phyloP scores from a whole-genome alignment of 2,329 filamentous ascomycete genomes.

The Sporothrix humicola region DNA sequence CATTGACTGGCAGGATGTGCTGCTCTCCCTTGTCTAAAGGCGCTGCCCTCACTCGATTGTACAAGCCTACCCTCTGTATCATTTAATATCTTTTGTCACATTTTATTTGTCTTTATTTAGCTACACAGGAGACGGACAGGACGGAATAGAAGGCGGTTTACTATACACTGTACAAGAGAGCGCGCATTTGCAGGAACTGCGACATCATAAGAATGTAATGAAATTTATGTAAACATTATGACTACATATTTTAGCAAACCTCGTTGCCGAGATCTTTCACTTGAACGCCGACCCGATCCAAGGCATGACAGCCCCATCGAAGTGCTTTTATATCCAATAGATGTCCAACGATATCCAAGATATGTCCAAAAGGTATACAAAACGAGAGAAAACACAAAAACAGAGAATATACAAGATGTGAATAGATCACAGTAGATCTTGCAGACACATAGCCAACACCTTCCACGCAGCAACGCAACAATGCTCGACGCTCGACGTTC shows the following conservation, averaged over 20 bases:
- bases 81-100: constrained; percentile 15
- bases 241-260: background rate
- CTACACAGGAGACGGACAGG: background rate
- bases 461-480: background rate
- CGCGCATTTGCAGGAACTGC: too few relatives aligned
- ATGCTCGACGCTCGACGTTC: too few relatives aligned
- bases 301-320: background rate
- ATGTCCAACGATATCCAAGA: constrained; percentile 20
- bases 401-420: background rate
- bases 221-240: background rate
- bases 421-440: background rate
- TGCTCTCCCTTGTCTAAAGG: background rate
- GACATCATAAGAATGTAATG: background rate
- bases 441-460: background rate
- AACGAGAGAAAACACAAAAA: background rate
- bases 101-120: constrained; percentile 23
- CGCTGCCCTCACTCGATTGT: background rate
- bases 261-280: background rate
- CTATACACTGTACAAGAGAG: background rate
- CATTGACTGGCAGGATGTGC: background rate
- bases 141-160: constrained; percentile 5
- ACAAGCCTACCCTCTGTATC: constrained; percentile 20
- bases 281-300: background rate
- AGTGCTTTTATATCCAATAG: background rate
- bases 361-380: background rate